phyloP scores from a whole-genome alignment of 495 filamentous ascomycete genomes.

The Aspergillus heteromorphus region DNA sequence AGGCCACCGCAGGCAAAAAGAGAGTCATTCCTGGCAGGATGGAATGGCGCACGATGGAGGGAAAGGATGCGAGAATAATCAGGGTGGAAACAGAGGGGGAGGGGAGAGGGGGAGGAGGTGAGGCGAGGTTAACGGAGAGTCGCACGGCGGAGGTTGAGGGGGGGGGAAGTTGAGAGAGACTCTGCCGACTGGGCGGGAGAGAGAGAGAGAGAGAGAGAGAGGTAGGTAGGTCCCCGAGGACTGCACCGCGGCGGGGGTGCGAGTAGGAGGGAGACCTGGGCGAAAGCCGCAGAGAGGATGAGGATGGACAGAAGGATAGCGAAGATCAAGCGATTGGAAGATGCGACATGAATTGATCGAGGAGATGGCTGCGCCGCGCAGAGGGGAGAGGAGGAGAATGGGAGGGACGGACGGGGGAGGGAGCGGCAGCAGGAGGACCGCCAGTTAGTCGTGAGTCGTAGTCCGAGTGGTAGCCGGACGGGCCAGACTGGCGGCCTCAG shows the following conservation, averaged over 20 bases:
- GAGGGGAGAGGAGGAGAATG: background rate
- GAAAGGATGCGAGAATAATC: conserved; percentile 20
- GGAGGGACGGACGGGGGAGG: background rate
- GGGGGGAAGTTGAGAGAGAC: conserved; percentile 24
- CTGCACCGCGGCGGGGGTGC: conserved; percentile 28
- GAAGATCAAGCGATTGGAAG: conserved; percentile 14
- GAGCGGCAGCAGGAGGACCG: background rate
- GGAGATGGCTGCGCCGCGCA: background rate
- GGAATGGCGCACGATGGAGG: conserved; percentile 21
- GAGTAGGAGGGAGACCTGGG: conserved; percentile 18
- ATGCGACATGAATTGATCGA: conserved; percentile 9
- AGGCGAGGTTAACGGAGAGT: conserved; percentile 8
- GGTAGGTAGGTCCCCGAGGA: conserved; percentile 34
- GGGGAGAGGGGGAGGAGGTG: too few species aligned
- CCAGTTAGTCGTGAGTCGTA: background rate
- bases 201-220: conserved; percentile 28
- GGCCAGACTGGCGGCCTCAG: conserved; percentile 12
- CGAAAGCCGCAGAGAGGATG: conserved; percentile 15
- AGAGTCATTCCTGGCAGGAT: conserved; percentile 43
- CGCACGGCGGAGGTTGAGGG: conserved; percentile 28
- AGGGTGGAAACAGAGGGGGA: conserved; percentile 17
- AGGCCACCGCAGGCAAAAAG: conserved; percentile 38
- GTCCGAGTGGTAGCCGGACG: conserved; percentile 9
- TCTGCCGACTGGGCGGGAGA: conserved; percentile 27
- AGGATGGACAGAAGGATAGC: conserved; percentile 17